These are phyloP conservation scores for Cenchrus americanus DNA, from an alignment of 176 grass and related monocot genomes.

Conservation along the genomic window DNA sequence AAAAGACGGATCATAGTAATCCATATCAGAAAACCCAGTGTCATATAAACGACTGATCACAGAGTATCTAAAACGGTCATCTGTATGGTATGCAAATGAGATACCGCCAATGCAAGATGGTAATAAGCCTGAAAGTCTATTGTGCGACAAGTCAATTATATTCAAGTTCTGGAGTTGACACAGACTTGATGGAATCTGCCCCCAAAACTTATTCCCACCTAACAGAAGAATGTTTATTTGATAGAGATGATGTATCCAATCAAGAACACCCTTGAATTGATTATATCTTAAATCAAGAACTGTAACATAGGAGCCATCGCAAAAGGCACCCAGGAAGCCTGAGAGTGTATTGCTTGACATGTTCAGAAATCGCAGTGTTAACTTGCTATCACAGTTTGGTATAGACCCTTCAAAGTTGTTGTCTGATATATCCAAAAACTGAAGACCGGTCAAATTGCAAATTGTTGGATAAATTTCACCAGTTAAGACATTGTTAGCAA, in stretches of 20 bases:
- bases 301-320: background rate
- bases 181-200: background rate
- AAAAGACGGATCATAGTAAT: too few relatives aligned
- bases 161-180: constrained; percentile 6
- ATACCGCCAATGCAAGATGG: constrained; percentile 39
- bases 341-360: constrained; percentile 15
- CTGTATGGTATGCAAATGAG: background rate
- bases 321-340: background rate
- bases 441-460: background rate
- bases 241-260: background rate
- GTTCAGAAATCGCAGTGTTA: background rate
- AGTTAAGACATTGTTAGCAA: background rate
- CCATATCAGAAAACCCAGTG: too few relatives aligned
- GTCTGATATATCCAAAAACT: constrained; percentile 10
- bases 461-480: background rate
- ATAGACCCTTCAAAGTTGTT: constrained; percentile 15
- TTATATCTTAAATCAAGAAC: constrained; percentile 18
- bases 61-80: background rate
- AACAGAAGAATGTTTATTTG: background rate
- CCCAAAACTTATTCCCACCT: background rate
- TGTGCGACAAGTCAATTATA: constrained; percentile 18
- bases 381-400: background rate
- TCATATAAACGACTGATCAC: too few relatives aligned
- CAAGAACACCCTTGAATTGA: background rate
- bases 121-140: constrained; percentile 27